Percentiles rank a stretch among this genome's conserved stretches.
Conservation (phyloP, 1,284 basidiomycete genomes). For the Ganoderma lucidum region DNA sequence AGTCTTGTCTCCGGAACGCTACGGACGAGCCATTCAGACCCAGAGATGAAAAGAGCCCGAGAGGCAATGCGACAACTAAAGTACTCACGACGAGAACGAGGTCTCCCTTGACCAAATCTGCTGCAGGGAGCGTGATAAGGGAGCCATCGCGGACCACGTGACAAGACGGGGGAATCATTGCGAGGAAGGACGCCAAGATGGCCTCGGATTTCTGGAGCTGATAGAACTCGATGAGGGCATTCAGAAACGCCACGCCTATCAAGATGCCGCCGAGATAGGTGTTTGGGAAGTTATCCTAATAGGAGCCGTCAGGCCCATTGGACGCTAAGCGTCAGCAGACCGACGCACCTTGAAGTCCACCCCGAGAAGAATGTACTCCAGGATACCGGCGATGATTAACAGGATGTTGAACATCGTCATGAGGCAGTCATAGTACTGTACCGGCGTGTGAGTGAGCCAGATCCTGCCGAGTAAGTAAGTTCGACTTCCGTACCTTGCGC, state of each 20-base stretch:
- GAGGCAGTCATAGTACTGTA: slow-evolving; percentile 68
- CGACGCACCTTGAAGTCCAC: slow-evolving; percentile 62
- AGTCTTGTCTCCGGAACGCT: slow-evolving; percentile 75
- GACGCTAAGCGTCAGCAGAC: background rate
- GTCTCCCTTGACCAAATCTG: slow-evolving; percentile 74
- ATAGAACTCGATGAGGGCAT: slow-evolving; percentile 76
- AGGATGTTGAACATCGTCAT: slow-evolving; percentile 75
- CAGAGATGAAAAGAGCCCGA: background rate
- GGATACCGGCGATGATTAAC: slow-evolving; percentile 66
- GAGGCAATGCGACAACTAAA: background rate
- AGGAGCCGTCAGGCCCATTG: slow-evolving; percentile 1
- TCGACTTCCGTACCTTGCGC: slow-evolving; percentile 55
- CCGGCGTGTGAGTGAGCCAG: slow-evolving; percentile 12
- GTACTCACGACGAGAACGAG: slow-evolving; percentile 64
- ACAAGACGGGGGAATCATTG: slow-evolving; percentile 75
- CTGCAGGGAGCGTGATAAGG: slow-evolving; percentile 64
- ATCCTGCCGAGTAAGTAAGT: slow-evolving; percentile 7
- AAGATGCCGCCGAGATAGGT: slow-evolving; percentile 75
- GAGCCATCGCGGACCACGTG: slow-evolving; percentile 69
- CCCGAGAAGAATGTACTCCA: slow-evolving; percentile 71
- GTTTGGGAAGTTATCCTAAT: slow-evolving; percentile 67
- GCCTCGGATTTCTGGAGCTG: slow-evolving; percentile 77
- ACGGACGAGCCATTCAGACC: background rate
- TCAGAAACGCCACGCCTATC: slow-evolving; percentile 73
- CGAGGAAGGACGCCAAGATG: slow-evolving; percentile 73